Evolutionary conservation across 2,329 filamentous ascomycete genomes (phyloP), one percentile per base, ranked within the genome.

Genomic region (Alternaria angustiovoidea): DNA sequence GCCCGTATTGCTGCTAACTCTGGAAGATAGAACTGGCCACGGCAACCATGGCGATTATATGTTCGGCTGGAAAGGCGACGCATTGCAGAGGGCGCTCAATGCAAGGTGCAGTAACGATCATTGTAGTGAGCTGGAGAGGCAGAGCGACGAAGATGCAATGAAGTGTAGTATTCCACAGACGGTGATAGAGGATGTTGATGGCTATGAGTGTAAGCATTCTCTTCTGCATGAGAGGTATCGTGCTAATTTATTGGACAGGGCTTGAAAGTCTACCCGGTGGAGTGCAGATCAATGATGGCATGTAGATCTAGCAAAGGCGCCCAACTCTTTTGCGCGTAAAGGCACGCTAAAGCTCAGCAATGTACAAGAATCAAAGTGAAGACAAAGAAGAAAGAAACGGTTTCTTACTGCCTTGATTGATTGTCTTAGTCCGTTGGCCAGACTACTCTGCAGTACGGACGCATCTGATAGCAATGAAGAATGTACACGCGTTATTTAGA

Each of bases 11-110:
- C 24, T 54, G 30, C 47, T 57, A 22, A 54, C 14, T 3, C 22
- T 7, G 6, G n/a, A 7, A 8, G 14, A 68, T 67, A 78, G 65
- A 1, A 72, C 69, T 8, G 69, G 68, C n/a, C 68, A 73, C 49
- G 70, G 68, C 16, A 66, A 71, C 18, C 69, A 74, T 42, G 69
- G 69, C 12, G 65, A 71, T 47, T 71, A 71, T 42, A 62, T 71
- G 60, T 71, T 71, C 51, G 69, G 69, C 3, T 74, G 70, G 73
- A 70, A 75, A 47, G 73, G 70, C 34, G 72, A 75, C 44, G 54
- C 66, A 7, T 56, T 75, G 12, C 73, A 75, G 48, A 65, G 72
- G 6, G 73, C 71, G 16, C 26, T 75, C 36, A 57, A 75, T 61
- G 69, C 72, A 12, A 51, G 69, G 14, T 74, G 73, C 57, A 64